Evolutionary conservation across 495 filamentous ascomycete species (phyloP).

Genomic region (Penicillium macrosclerotiorum): DNA sequence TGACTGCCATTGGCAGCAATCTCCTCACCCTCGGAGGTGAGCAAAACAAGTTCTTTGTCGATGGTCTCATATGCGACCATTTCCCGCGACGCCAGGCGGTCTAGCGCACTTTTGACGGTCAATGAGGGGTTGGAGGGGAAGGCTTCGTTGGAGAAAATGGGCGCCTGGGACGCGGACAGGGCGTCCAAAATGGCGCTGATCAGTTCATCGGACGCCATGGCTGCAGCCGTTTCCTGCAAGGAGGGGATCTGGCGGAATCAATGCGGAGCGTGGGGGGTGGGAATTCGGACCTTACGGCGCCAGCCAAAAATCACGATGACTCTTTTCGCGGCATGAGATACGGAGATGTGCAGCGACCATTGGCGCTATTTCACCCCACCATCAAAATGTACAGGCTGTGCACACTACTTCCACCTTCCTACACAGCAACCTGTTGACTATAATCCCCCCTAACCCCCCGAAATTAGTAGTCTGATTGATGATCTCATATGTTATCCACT

Average conservation of each 20-base stretch:
- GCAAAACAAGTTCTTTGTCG: constrained; percentile 71
- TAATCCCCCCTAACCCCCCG: no score
- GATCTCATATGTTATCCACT: no score
- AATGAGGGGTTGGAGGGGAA: constrained; percentile 71
- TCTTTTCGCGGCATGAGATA: constrained; percentile 26
- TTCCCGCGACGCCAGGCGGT: constrained; percentile 74
- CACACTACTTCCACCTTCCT: no score
- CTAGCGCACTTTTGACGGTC: constrained; percentile 80
- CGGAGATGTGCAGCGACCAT: constrained; percentile 21
- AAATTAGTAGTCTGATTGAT: no score
- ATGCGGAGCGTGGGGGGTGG: constrained; percentile 5
- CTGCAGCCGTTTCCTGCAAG: constrained; percentile 32
- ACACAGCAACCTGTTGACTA: no score
- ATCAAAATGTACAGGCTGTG: neutral
- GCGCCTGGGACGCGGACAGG: constrained; percentile 59
- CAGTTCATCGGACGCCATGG: constrained; percentile 63
- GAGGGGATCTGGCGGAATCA: constrained; percentile 11
- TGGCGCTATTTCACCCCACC: constrained; percentile 28
- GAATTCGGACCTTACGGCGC: constrained; percentile 17
- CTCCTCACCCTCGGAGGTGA: constrained; percentile 75
- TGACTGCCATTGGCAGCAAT: constrained; percentile 86
- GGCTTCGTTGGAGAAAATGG: constrained; percentile 69
- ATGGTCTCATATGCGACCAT: constrained; percentile 85
- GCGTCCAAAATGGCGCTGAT: constrained; percentile 63
- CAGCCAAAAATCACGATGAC: constrained; percentile 24